phyloP scores from a whole-genome alignment of 176 grass and related monocot genomes.

The Aegilops tauschii region DNA sequence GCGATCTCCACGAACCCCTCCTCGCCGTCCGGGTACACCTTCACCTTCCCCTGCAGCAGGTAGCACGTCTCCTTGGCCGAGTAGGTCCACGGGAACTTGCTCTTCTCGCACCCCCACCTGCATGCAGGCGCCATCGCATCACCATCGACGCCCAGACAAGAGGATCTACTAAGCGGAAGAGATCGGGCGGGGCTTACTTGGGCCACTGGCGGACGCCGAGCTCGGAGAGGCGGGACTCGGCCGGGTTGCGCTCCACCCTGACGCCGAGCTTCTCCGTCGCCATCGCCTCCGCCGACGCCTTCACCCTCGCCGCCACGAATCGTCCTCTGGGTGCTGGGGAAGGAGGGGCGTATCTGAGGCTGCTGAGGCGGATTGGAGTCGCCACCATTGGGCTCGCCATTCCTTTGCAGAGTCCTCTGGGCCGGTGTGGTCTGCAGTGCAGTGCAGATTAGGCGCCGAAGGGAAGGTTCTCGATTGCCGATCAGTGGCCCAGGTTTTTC shows the following conservation, averaged over 20 bases:
- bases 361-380: slow-evolving; percentile 25
- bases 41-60: slow-evolving; percentile 95
- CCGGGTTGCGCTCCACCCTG: slow-evolving; percentile 76
- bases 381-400: slow-evolving; percentile 58
- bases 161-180: not conserved
- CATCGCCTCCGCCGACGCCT: slow-evolving; percentile 60
- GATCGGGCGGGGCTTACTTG: slow-evolving; percentile 33
- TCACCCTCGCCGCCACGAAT: slow-evolving; percentile 37
- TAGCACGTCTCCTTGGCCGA: slow-evolving; percentile 94
- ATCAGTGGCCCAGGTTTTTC: slow-evolving; percentile 36
- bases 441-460: not conserved
- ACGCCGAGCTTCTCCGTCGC: slow-evolving; percentile 89
- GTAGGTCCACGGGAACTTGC: slow-evolving; percentile 94
- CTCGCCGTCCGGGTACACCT: slow-evolving; percentile 86
- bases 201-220: slow-evolving; percentile 85
- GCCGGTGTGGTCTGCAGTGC: not conserved
- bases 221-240: slow-evolving; percentile 72
- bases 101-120: slow-evolving; percentile 86
- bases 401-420: not conserved
- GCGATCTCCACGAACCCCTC: slow-evolving; percentile 85
- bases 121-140: not conserved
- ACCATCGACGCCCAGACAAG: not conserved
- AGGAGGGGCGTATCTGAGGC: slow-evolving; percentile 13
- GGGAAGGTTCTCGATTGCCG: not conserved
- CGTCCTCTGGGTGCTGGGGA: not conserved